Conservation (phyloP, 2,329 filamentous ascomycete genomes). For the Orbilia javanica region DNA sequence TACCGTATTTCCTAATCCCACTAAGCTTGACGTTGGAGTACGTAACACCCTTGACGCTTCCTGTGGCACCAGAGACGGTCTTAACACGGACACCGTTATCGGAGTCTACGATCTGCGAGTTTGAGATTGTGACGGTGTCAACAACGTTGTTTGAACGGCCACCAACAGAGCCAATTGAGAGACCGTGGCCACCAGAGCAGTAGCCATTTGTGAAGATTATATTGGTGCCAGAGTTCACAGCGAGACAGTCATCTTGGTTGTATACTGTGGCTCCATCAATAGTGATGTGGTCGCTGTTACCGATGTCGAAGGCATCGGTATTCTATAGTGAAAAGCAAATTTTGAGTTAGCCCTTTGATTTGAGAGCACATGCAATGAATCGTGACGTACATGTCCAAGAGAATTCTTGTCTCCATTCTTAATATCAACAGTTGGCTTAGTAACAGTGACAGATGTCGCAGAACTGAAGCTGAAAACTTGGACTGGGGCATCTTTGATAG, state of each 20-base stretch:
- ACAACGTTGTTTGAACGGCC: conserved; percentile 70
- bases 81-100: conserved; percentile 71
- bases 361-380: not conserved
- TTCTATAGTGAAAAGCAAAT: conserved; percentile 65
- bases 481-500: conserved; percentile 67
- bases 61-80: conserved; percentile 68
- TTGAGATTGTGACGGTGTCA: conserved; percentile 68
- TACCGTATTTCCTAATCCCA: conserved; percentile 30
- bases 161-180: conserved; percentile 67
- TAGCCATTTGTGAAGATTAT: conserved; percentile 68
- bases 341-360: not conserved
- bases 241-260: conserved; percentile 75
- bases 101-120: conserved; percentile 69
- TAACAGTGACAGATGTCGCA: conserved; percentile 64
- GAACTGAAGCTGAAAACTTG: conserved; percentile 67
- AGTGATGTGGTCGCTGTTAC: conserved; percentile 68
- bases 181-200: conserved; percentile 68
- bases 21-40: conserved; percentile 67
- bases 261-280: conserved; percentile 71
- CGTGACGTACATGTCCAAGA: conserved; percentile 45
- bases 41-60: conserved; percentile 66
- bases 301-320: conserved; percentile 74
- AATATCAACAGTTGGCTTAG: conserved; percentile 65
- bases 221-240: conserved; percentile 70
- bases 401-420: conserved; percentile 47